Base-by-base conservation (phyloP, 2,329 filamentous ascomycete species). In the Simplicillium sp. region DNA sequence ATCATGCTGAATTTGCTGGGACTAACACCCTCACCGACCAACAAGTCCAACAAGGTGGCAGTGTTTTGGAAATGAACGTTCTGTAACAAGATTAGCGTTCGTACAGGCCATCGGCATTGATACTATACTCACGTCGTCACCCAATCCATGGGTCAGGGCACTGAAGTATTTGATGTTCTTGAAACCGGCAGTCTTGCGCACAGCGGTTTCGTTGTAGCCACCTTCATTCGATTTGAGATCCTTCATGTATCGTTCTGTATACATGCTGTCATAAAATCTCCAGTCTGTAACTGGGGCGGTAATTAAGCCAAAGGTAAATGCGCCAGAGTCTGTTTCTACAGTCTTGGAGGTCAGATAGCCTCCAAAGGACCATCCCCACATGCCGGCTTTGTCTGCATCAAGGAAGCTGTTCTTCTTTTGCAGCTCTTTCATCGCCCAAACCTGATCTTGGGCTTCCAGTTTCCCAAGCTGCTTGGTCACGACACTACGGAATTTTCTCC, bases 191-290 rank as follows among this genome's bases (percentile, higher is more conserved):
- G 67, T 56, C 3, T 75, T 66, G 43, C 70, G 68, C 2, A 84
- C 76, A 0, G 78, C 77, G 0, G 75, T 75, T 39, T 66, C 64
- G 43, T 72, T 70, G 60, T 85, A 85, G 25, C 79, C 80, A 0
- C 58, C 72, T 1, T 59, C 61, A 51, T 84, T 84, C 33, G 61
- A 58, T 3, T 63, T 59, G 2, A 71, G 66, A 1, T 67, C 74
- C 60, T 83, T 82, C 80, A 85, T 84, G 61, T 82, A 85, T 11
- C 81, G 71, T 57, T 85, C 81, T 0, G 81, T 83, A 55, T 84
- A 85, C 66, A 84, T 75, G 41, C 69, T 73, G 56, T 85, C 80
- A 57, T 85, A 85, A 61, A 84, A 77, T 2, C 79, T 71, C 77
- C 78, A 84, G 59, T 85, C 81, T 2, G 68, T 69, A 0, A 84